Evolutionary conservation across 2,329 filamentous ascomycete genomes (phyloP).

Genomic region (Xylaria sp.): DNA sequence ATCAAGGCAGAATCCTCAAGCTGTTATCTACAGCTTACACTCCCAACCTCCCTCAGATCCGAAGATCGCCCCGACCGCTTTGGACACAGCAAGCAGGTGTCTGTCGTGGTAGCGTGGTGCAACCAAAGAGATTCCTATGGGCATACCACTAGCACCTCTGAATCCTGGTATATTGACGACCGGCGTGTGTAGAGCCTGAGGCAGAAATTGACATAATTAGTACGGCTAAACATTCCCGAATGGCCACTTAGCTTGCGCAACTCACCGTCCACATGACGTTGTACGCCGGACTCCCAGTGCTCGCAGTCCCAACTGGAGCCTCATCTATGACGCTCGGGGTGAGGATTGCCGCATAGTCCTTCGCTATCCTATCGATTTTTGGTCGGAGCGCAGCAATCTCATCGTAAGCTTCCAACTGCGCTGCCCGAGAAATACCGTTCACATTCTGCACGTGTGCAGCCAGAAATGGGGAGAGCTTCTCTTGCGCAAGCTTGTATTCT

Average conservation of each 20-base stretch:
- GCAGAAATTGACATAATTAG: conserved; percentile 7
- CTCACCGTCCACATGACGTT: conserved; percentile 65
- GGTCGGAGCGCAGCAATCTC: conserved; percentile 64
- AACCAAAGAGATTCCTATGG: conserved; percentile 67
- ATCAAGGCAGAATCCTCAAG: not conserved
- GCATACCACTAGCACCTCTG: conserved; percentile 65
- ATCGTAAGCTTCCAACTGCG: conserved; percentile 66
- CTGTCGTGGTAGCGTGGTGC: conserved; percentile 58
- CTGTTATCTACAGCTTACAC: conserved; percentile 7
- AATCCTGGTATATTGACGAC: conserved; percentile 74
- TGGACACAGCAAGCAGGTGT: conserved; percentile 54
- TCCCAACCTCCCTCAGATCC: conserved; percentile 52
- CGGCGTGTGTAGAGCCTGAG: conserved; percentile 65
- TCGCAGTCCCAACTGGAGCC: conserved; percentile 64
- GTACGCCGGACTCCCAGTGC: conserved; percentile 66
- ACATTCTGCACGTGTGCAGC: conserved; percentile 63
- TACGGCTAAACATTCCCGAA: not conserved
- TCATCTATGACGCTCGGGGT: conserved; percentile 69
- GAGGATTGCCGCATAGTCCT: conserved; percentile 65
- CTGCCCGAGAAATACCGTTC: conserved; percentile 55
- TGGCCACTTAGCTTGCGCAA: conserved; percentile 3
- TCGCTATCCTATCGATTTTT: conserved; percentile 63
- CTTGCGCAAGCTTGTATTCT: conserved; percentile 62
- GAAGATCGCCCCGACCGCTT: conserved; percentile 55
- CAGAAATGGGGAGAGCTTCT: conserved; percentile 59